phyloP scores from a whole-genome alignment of 2,329 filamentous ascomycete genomes.

The Capronia coronata region DNA sequence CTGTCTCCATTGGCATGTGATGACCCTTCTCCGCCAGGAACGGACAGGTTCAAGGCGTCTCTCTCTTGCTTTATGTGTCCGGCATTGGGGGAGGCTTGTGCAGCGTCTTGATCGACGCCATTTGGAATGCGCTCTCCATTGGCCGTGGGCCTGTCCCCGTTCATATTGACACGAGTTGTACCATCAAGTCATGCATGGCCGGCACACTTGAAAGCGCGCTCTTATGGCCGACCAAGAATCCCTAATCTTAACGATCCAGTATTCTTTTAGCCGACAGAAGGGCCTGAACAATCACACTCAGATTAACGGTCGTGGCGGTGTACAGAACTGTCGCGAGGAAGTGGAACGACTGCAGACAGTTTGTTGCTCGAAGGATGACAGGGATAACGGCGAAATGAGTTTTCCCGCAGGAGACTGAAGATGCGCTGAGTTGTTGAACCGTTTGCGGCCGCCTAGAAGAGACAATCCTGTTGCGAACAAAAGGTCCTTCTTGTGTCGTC shows the following conservation, averaged over 20 bases:
- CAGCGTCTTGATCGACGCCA: slow-evolving; percentile 13
- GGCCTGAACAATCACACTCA: background rate
- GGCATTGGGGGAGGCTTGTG: slow-evolving; percentile 2
- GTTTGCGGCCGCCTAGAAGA: background rate
- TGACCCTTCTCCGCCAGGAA: background rate
- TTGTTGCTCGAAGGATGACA: background rate
- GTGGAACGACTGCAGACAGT: background rate
- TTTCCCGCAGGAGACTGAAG: background rate
- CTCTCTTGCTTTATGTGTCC: slow-evolving; percentile 8
- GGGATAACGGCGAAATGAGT: background rate
- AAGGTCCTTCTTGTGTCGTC: too few species aligned
- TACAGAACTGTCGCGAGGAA: background rate
- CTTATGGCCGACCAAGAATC: slow-evolving; percentile 9
- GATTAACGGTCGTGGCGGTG: background rate
- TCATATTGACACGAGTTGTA: slow-evolving; percentile 24
- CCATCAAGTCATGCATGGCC: slow-evolving; percentile 24
- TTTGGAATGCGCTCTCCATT: slow-evolving; percentile 23
- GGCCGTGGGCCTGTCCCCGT: slow-evolving; percentile 22
- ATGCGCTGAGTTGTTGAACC: slow-evolving; percentile 1
- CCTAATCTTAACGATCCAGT: background rate
- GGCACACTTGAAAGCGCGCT: slow-evolving; percentile 18
- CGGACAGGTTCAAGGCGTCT: background rate
- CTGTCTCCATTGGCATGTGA: slow-evolving; percentile 13
- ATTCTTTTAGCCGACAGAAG: background rate
- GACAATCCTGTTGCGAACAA: too few species aligned